A percentile compares a stretch with the other conserved stretches of the same genome.
Conservation (phyloP, 371 early-diverging fungal species). For the Mucor mucedo region DNA sequence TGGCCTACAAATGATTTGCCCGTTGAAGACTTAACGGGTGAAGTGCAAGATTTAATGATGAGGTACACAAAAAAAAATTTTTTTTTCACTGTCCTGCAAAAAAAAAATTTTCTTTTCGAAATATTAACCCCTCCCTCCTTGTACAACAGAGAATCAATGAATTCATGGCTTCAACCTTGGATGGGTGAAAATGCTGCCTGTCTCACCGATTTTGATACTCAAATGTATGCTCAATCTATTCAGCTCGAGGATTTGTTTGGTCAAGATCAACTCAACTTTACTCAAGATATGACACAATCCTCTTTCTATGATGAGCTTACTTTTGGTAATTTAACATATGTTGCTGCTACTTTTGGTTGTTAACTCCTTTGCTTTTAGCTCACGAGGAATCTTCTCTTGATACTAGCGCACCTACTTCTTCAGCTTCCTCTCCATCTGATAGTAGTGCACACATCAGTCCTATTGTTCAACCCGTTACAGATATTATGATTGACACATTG, state of each 20-base stretch:
- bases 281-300: constrained; percentile 20
- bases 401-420: constrained; percentile 32
- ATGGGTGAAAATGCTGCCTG: constrained; percentile 25
- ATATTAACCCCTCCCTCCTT: constrained; percentile 7
- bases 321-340: constrained; percentile 38
- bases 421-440: constrained; percentile 31
- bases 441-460: constrained; percentile 27
- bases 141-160: constrained; percentile 32
- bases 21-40: constrained; percentile 52
- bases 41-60: constrained; percentile 52
- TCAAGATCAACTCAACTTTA: constrained; percentile 35
- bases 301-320: constrained; percentile 50
- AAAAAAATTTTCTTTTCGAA: neutral
- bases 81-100: constrained; percentile 11
- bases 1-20: constrained; percentile 20
- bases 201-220: constrained; percentile 37
- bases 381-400: constrained; percentile 29
- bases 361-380: constrained; percentile 21
- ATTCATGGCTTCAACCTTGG: constrained; percentile 43
- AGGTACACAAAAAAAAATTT: constrained; percentile 33
- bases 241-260: constrained; percentile 50
- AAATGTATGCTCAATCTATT: constrained; percentile 43
- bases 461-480: constrained; percentile 17
- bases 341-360: neutral
- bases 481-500: constrained; percentile 1